Evolutionary conservation across 345 rosid genomes (phyloP).

Genomic region (Psidium friedrichsthalianum): DNA sequence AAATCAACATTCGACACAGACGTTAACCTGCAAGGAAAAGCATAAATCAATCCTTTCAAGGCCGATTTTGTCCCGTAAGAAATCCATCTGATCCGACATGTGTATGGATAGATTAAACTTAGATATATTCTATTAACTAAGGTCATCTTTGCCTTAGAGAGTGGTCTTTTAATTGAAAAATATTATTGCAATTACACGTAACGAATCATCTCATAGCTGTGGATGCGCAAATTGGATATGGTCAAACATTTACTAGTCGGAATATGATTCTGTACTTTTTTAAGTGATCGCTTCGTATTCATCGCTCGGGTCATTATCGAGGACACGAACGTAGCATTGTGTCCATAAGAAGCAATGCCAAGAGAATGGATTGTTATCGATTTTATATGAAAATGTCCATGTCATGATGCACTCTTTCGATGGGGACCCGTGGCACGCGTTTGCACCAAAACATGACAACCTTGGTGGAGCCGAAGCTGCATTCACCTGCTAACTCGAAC

Average conservation of each 20-base stretch:
- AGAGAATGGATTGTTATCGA: too few species aligned
- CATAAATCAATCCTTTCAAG: background rate
- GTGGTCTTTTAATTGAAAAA: background rate
- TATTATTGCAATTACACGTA: background rate
- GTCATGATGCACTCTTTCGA: background rate
- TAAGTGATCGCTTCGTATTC: background rate
- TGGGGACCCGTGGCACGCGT: background rate
- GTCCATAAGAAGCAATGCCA: background rate
- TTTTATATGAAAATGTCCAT: background rate
- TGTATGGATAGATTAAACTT: background rate
- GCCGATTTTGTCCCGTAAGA: background rate
- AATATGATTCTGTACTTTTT: background rate
- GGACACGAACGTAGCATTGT: background rate
- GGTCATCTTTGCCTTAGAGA: background rate
- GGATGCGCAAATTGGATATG: background rate
- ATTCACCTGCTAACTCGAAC: background rate
- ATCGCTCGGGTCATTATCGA: background rate
- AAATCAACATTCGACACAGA: background rate
- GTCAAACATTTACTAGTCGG: background rate
- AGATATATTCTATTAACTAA: background rate
- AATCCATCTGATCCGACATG: background rate
- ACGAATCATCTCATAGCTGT: background rate
- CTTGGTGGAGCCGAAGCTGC: background rate
- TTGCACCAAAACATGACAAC: background rate
- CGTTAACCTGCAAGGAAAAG: background rate